Evolutionary conservation across 805 yeast species (phyloP).

Genomic region (Candida chilensis): DNA sequence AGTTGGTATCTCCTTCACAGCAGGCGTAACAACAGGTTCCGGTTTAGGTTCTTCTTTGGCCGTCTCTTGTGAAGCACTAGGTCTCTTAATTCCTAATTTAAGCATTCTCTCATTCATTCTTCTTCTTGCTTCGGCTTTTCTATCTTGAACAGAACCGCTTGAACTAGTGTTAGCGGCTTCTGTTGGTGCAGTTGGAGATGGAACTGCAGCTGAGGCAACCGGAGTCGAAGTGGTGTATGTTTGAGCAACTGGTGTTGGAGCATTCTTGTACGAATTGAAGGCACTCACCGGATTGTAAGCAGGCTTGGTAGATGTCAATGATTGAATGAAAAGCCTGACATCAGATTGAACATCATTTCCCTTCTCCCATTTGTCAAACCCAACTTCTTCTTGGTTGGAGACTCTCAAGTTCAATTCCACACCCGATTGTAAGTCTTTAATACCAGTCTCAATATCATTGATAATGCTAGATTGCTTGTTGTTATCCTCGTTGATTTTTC

Average conservation of each 20-base stretch:
- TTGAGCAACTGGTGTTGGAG: slow-evolving; percentile 5
- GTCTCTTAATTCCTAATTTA: slow-evolving; percentile 58
- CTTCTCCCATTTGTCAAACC: slow-evolving; percentile 67
- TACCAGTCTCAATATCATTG: slow-evolving; percentile 63
- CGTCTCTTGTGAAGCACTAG: slow-evolving; percentile 7
- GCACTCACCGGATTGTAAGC: slow-evolving; percentile 1
- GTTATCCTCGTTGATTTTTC: slow-evolving; percentile 42
- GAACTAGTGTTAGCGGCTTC: no score
- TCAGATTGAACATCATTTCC: slow-evolving; percentile 69
- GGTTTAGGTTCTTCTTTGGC: slow-evolving; percentile 4
- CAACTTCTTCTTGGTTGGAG: slow-evolving; percentile 32
- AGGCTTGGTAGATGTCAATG: slow-evolving; percentile 30
- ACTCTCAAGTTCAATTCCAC: slow-evolving; percentile 31
- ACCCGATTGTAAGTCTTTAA: slow-evolving; percentile 51
- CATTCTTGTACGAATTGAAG: slow-evolving; percentile 2
- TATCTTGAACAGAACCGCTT: no score
- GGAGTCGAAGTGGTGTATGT: slow-evolving; percentile 5
- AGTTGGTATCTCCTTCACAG: background rate
- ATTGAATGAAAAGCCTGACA: slow-evolving; percentile 53
- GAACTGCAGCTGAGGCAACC: slow-evolving; percentile 6
- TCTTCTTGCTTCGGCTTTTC: slow-evolving; percentile 56
- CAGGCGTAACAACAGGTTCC: slow-evolving; percentile 4
- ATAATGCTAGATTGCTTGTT: slow-evolving; percentile 51
- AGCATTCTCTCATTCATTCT: slow-evolving; percentile 84
- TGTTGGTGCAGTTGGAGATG: slow-evolving; percentile 8